Evolutionary conservation across 202 grass and related monocot species (phyloP).

Genomic region (Brachypodium distachyon): DNA sequence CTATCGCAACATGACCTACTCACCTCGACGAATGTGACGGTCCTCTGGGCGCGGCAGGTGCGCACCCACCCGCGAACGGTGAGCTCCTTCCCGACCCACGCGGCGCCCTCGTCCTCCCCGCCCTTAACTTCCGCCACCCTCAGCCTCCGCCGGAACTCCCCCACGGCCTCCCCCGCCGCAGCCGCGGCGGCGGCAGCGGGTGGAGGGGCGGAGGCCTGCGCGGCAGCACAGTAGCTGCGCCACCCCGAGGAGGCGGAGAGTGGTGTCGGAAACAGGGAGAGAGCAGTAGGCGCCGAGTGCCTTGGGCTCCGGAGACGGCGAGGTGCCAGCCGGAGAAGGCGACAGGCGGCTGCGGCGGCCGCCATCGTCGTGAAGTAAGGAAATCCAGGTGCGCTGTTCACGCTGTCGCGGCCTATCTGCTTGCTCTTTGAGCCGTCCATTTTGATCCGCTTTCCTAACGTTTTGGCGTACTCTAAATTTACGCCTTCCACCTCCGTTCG

Average conservation of each 20-base stretch:
- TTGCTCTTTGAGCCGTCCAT: constrained; percentile 22
- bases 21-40: constrained; percentile 95
- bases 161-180: constrained; percentile 32
- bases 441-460: neutral
- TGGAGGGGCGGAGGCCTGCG: constrained; percentile 36
- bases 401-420: constrained; percentile 26
- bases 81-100: constrained; percentile 60
- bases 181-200: neutral
- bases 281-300: neutral
- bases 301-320: constrained; percentile 13
- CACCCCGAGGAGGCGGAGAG: constrained; percentile 2
- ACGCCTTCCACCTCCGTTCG: neutral
- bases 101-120: constrained; percentile 50
- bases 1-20: neutral
- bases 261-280: neutral
- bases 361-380: constrained; percentile 6
- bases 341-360: constrained; percentile 21
- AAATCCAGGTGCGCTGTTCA: neutral
- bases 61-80: constrained; percentile 79
- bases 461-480: accelerated
- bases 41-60: constrained; percentile 91
- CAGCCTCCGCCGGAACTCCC: constrained; percentile 62
- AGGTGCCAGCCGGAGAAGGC: constrained; percentile 32
- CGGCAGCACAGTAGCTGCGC: constrained; percentile 46
- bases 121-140: constrained; percentile 68